Percentiles rank a stretch among this genome's conserved stretches.
Conservation (phyloP, 1,284 basidiomycete genomes). For the Kwoniella shivajii region DNA sequence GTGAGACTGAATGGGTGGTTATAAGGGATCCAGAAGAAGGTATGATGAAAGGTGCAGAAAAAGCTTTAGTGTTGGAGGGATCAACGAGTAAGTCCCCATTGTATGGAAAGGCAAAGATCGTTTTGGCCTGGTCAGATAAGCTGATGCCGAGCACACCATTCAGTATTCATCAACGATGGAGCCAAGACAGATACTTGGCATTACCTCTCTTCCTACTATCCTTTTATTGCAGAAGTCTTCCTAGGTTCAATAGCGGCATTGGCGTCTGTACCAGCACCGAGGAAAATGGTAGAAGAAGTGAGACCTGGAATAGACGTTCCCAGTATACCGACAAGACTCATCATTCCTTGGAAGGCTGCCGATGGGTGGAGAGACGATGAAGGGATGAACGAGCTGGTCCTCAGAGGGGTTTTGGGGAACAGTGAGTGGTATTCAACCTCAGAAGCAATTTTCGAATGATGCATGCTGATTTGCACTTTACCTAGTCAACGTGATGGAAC, state of each 20-base stretch:
- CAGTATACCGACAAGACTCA: conserved; percentile 17
- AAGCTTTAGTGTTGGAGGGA: conserved; percentile 10
- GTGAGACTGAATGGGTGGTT: conserved; percentile 13
- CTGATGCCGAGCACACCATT: neutral
- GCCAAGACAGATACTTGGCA: conserved; percentile 18
- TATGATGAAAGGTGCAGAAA: conserved; percentile 1
- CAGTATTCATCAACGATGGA: conserved; percentile 30
- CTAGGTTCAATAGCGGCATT: conserved; percentile 24
- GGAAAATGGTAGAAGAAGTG: conserved; percentile 2
- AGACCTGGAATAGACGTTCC: conserved; percentile 10
- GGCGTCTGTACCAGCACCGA: conserved; percentile 11
- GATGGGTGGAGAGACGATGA: conserved; percentile 29
- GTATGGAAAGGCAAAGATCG: neutral
- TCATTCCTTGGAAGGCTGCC: conserved; percentile 28
- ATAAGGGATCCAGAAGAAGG: conserved; percentile 5
- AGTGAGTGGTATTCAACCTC: conserved; percentile 8
- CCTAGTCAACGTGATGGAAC: conserved; percentile 11
- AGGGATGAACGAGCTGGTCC: conserved; percentile 27
- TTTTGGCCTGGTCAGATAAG: neutral
- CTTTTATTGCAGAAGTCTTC: conserved; percentile 28
- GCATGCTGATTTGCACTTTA: neutral
- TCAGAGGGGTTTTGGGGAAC: conserved; percentile 22
- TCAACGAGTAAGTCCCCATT: conserved; percentile 13
- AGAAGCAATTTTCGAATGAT: too few relatives aligned
- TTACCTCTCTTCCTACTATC: conserved; percentile 28